Evolutionary conservation across 106 monocot species (phyloP), one percentile per base, ranked within the genome.

Genomic region (Dendrobium officinale): DNA sequence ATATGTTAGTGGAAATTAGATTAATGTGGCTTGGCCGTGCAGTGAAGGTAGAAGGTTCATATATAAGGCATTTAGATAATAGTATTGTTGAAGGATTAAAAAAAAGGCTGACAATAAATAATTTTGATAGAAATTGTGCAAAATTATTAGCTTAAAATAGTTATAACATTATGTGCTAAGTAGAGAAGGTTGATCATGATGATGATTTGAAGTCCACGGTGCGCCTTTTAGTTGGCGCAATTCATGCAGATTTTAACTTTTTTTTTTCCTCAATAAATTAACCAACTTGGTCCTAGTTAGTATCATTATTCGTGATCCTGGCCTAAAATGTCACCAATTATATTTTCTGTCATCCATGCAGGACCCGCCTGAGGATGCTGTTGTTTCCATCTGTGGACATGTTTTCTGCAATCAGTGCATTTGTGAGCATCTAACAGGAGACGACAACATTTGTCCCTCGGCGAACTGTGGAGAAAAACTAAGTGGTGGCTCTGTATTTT

Each of bases 341-440:
- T 76, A 44, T 76, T 76, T 76, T 18, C 19, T 45, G 48, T 76
- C 76, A 45, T 48, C 44, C 5, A 67, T 82, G 41, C 48, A 97
- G 97, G 97, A 97, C 70, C 90, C 94, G 27, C 97, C 97, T 81
- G 97, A 97, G 80, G 92, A 97, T 92, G 90, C 94, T 77, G 92
- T 97, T 77, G 89, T 97, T 86, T 83, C 97, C 1, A 86, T 88
- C 19, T 97, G 97, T 78, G 97, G 90, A 41, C 97, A 97, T 86
- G 92, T 94, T 79, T 97, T 92, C 80, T 97, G 97, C 79, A 92
- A 94, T 54, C 97, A 97, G 81, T 97, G 97, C 74, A 90, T 97
- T 44, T 90, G 82, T 76, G 92, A 92, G 80, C 88, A 86, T 80
- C 83, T 97, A 67, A 92, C 85, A 44, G 86, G 90, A 41, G 96